Percentiles rank a stretch among this genome's conserved stretches.
These are phyloP conservation scores for Geosmithia putterillii DNA, from an alignment of 2,329 filamentous ascomycete genomes.

Conservation along the genomic window DNA sequence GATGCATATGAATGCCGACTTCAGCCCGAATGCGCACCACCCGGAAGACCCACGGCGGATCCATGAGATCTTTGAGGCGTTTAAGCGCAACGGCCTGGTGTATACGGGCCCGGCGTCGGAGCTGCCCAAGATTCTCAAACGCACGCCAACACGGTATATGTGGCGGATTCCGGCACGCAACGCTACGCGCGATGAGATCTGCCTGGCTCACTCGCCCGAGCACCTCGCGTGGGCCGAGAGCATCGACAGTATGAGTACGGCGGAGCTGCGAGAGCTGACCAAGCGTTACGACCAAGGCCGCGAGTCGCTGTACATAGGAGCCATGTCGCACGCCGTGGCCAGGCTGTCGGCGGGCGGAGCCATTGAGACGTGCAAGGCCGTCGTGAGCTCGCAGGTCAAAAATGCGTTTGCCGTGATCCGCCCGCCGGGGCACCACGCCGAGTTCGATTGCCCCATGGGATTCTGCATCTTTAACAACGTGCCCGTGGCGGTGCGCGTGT, in stretches of 20 bases:
- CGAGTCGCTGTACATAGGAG: constrained; percentile 74
- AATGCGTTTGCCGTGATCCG: constrained; percentile 94
- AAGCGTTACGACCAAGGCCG: constrained; percentile 47
- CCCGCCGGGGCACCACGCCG: constrained; percentile 90
- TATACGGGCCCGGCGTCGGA: constrained; percentile 46
- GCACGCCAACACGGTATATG: constrained; percentile 49
- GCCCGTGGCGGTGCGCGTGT: constrained; percentile 79
- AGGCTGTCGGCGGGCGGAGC: constrained; percentile 81
- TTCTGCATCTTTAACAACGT: constrained; percentile 99
- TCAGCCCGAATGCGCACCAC: constrained; percentile 63
- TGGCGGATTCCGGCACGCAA: constrained; percentile 68
- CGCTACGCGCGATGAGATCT: constrained; percentile 70
- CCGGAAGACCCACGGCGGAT: constrained; percentile 91
- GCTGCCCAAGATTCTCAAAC: constrained; percentile 35
- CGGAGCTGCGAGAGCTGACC: constrained; percentile 58
- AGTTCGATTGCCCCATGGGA: constrained; percentile 73
- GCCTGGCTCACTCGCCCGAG: constrained; percentile 60
- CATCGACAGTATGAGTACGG: constrained; percentile 39
- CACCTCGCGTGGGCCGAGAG: constrained; percentile 70
- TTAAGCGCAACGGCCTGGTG: constrained; percentile 71
- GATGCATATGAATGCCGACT: constrained; percentile 79
- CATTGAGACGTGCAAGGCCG: constrained; percentile 91
- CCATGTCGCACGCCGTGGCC: constrained; percentile 68
- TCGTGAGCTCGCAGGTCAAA: constrained; percentile 71
- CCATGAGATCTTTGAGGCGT: constrained; percentile 81